phyloP scores from a whole-genome alignment of 2,329 filamentous ascomycete genomes.

The Colletotrichum melonis region DNA sequence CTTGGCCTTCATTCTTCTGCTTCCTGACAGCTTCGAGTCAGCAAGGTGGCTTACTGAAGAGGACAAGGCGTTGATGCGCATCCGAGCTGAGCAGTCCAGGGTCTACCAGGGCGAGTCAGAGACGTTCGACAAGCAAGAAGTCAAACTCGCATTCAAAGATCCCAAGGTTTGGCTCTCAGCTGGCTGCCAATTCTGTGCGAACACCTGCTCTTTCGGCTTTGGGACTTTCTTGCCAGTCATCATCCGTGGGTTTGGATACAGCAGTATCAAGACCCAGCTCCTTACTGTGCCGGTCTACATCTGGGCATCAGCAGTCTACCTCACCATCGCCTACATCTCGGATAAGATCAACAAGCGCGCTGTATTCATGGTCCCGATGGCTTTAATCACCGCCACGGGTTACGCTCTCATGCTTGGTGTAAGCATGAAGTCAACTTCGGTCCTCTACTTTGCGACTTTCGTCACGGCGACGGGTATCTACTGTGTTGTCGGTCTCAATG shows the following conservation, averaged over 20 bases:
- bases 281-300: slow-evolving; percentile 69
- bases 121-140: slow-evolving; percentile 61
- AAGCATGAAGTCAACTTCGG: slow-evolving; percentile 50
- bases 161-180: slow-evolving; percentile 63
- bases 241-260: slow-evolving; percentile 62
- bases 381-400: slow-evolving; percentile 64
- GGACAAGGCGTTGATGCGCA: slow-evolving; percentile 61
- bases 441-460: slow-evolving; percentile 28
- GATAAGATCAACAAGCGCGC: slow-evolving; percentile 52
- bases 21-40: slow-evolving; percentile 55
- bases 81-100: slow-evolving; percentile 55
- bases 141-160: slow-evolving; percentile 59
- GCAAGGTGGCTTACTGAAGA: slow-evolving; percentile 61
- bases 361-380: slow-evolving; percentile 53
- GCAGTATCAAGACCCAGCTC: slow-evolving; percentile 60
- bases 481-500: slow-evolving; percentile 51
- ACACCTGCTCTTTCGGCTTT: slow-evolving; percentile 67
- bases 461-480: slow-evolving; percentile 16
- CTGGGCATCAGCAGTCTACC: slow-evolving; percentile 58
- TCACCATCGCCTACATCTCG: slow-evolving; percentile 56
- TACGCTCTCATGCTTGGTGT: slow-evolving; percentile 61
- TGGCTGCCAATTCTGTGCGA: slow-evolving; percentile 62
- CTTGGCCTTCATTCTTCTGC: slow-evolving; percentile 49
- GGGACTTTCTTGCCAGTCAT: slow-evolving; percentile 69
- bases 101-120: slow-evolving; percentile 59